A percentile compares a stretch with the other conserved stretches of the same genome.
Conservation (phyloP, 2,329 filamentous ascomycete genomes). For the Calonectria naviculata region DNA sequence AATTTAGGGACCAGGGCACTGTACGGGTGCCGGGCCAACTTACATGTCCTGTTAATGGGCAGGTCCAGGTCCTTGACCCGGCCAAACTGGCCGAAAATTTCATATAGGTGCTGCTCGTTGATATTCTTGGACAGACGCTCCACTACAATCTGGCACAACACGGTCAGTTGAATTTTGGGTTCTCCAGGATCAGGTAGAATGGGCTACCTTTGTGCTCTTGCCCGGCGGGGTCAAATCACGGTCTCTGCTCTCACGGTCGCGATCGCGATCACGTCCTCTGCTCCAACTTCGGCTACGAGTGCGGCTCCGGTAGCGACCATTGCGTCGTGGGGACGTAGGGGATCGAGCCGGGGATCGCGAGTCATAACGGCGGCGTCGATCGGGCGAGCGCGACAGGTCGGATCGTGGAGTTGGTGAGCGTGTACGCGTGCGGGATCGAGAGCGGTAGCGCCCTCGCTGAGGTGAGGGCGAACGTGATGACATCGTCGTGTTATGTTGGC, state of each 20-base stretch:
- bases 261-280: constrained; percentile 49
- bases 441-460: constrained; percentile 46
- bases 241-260: constrained; percentile 19
- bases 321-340: constrained; percentile 46
- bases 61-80: constrained; percentile 88
- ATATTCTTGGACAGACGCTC: constrained; percentile 97
- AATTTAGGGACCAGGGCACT: constrained; percentile 16
- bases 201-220: constrained; percentile 64
- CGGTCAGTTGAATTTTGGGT: constrained; percentile 21
- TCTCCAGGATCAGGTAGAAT: not conserved
- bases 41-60: constrained; percentile 88
- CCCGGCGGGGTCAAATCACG: constrained; percentile 44
- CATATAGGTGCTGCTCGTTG: constrained; percentile 85
- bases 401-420: constrained; percentile 50
- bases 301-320: constrained; percentile 43
- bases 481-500: constrained; percentile 34
- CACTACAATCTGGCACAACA: constrained; percentile 81
- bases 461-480: constrained; percentile 46
- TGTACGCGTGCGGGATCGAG: constrained; percentile 49
- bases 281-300: constrained; percentile 47
- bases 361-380: constrained; percentile 43
- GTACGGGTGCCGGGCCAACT: constrained; percentile 43
- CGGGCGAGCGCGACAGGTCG: constrained; percentile 46
- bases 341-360: constrained; percentile 49
- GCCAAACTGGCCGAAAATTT: constrained; percentile 93